phyloP scores from a whole-genome alignment of 2,329 filamentous ascomycete genomes.

The Trichophyton benhamiae region DNA sequence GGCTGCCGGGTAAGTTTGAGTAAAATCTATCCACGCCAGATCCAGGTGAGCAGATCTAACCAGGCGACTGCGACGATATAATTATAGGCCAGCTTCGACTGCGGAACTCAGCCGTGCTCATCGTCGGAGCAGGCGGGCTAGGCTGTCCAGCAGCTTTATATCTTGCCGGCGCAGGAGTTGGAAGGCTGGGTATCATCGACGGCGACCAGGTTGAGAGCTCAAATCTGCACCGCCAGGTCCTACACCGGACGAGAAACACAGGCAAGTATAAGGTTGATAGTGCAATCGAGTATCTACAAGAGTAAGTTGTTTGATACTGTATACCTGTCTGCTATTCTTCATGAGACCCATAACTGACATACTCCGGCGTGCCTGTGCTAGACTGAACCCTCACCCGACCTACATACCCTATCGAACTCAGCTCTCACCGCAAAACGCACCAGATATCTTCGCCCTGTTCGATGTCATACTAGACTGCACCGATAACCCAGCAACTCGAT shows the following conservation, averaged over 20 bases:
- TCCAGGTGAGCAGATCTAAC: neutral
- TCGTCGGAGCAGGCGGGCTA: constrained; percentile 79
- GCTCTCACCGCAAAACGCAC: constrained; percentile 56
- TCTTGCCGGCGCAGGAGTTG: constrained; percentile 76
- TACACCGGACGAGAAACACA: constrained; percentile 59
- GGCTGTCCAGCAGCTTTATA: constrained; percentile 92
- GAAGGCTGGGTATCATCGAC: constrained; percentile 71
- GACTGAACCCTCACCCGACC: constrained; percentile 58
- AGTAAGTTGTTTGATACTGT: constrained; percentile 30
- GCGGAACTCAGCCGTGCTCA: constrained; percentile 56
- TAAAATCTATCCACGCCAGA: neutral
- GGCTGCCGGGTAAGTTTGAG: constrained; percentile 49
- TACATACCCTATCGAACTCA: constrained; percentile 53
- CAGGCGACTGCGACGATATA: neutral
- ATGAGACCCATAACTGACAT: neutral
- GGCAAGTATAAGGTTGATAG: constrained; percentile 73
- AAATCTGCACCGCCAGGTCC: constrained; percentile 84
- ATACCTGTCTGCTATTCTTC: neutral
- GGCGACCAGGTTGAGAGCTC: constrained; percentile 78
- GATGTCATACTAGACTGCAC: constrained; percentile 89
- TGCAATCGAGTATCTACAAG: constrained; percentile 47
- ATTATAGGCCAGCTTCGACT: constrained; percentile 60
- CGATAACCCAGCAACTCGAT: constrained; percentile 81
- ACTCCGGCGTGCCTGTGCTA: constrained; percentile 23
- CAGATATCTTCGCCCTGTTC: constrained; percentile 54